A percentile compares a stretch with the other conserved stretches of the same genome.
phyloP scores from a whole-genome alignment of 768 basidiomycete genomes.

The Auricularia sp. region DNA sequence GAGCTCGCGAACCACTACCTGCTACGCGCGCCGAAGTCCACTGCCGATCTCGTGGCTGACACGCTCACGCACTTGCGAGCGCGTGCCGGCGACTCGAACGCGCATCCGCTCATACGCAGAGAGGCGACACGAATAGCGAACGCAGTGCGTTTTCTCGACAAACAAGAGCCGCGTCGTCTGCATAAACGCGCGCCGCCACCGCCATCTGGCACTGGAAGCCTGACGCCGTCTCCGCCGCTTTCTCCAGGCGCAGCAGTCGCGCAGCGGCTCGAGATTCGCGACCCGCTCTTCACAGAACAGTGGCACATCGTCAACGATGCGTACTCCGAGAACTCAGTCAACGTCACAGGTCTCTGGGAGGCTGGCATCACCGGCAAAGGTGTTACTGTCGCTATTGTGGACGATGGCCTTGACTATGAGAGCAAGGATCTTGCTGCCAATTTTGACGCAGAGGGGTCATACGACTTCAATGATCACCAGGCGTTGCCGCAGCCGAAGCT shows the following conservation, averaged over 20 bases:
- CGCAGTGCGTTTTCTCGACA: conserved; percentile 50
- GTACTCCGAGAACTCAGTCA: conserved; percentile 27
- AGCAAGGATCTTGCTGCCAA: conserved; percentile 35
- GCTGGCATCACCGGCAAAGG: conserved; percentile 32
- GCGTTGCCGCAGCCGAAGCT: conserved; percentile 34
- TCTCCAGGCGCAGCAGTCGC: conserved; percentile 26
- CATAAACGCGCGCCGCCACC: conserved; percentile 37
- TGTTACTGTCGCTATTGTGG: conserved; percentile 35
- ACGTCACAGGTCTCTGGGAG: conserved; percentile 36
- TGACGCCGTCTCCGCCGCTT: conserved; percentile 16
- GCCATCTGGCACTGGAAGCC: conserved; percentile 4
- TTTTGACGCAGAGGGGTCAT: conserved; percentile 35
- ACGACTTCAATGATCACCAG: conserved; percentile 42
- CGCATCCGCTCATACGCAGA: background rate
- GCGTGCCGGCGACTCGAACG: background rate
- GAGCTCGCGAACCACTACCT: conserved; percentile 78
- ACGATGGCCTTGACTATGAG: conserved; percentile 38
- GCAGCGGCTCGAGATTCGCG: conserved; percentile 24
- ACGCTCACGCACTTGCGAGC: background rate
- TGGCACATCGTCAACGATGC: conserved; percentile 40
- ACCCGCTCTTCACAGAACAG: conserved; percentile 33
- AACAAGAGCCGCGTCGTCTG: conserved; percentile 57
- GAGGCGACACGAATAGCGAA: conserved; percentile 25
- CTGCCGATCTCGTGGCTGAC: background rate
- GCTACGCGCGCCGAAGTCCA: conserved; percentile 45